Conservation (phyloP, 768 basidiomycete genomes). For the Tricholoma terreum region DNA sequence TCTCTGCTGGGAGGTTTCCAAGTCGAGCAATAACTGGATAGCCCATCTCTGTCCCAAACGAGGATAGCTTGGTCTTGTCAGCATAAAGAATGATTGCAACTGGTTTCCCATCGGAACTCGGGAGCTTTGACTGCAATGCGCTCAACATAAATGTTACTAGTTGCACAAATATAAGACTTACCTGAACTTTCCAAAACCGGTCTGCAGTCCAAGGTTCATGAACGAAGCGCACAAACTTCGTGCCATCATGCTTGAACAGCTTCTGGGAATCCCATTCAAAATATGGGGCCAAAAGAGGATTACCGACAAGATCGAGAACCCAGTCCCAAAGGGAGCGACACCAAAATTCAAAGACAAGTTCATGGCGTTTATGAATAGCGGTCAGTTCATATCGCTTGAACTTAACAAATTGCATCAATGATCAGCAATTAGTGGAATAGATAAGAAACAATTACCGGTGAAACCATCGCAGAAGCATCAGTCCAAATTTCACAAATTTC, state of each 20-base stretch:
- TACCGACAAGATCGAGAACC: conserved; percentile 18
- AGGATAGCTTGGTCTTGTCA: conserved; percentile 33
- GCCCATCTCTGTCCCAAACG: conserved; percentile 32
- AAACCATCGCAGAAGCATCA: no score
- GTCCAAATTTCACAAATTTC: no score
- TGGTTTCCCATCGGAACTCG: conserved; percentile 18
- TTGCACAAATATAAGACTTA: conserved; percentile 16
- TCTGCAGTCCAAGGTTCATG: conserved; percentile 39
- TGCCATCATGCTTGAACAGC: conserved; percentile 25
- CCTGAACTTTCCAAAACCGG: conserved; percentile 36
- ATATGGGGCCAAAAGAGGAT: conserved; percentile 17
- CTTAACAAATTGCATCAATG: no score
- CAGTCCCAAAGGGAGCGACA: conserved; percentile 21
- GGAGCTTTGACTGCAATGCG: conserved; percentile 14
- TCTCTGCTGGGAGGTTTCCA: conserved; percentile 28
- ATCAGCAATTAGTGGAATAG: no score
- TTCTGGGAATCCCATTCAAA: conserved; percentile 29
- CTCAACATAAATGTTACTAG: no score
- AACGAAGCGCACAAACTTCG: conserved; percentile 20
- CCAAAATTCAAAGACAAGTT: no score
- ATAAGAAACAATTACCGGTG: no score
- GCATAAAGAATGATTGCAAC: conserved; percentile 30
- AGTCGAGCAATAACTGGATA: conserved; percentile 32
- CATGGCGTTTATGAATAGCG: no score
- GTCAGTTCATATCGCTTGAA: no score